These are phyloP conservation scores for Kernera saxatilis DNA, from an alignment of 345 rosid species.

Conservation along the genomic window DNA sequence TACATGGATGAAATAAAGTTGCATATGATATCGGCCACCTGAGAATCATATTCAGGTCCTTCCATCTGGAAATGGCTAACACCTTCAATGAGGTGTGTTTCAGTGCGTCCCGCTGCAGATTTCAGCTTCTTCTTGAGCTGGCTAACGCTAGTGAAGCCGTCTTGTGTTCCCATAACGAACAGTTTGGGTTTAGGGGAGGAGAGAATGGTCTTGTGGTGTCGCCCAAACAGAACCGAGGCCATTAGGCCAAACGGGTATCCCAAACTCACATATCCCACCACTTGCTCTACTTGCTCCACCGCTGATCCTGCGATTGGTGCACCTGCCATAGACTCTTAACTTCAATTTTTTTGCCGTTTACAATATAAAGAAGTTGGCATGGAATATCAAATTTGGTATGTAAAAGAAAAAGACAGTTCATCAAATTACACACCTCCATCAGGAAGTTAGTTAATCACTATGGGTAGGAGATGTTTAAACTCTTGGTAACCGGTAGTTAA, in stretches of 20 bases:
- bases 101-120: conserved; percentile 56
- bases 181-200: conserved; percentile 77
- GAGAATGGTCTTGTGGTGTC: conserved; percentile 78
- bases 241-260: conserved; percentile 87
- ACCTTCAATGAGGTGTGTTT: conserved; percentile 77
- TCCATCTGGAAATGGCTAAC: conserved; percentile 94
- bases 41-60: conserved; percentile 76
- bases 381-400: neutral
- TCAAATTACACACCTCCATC: no score
- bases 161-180: conserved; percentile 90
- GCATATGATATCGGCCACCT: conserved; percentile 61
- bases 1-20: conserved; percentile 56
- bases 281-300: conserved; percentile 65
- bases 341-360: neutral
- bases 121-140: conserved; percentile 82
- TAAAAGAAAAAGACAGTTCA: no score
- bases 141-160: conserved; percentile 82
- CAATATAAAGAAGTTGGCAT: neutral
- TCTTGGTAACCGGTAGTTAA: neutral
- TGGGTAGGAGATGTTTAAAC: no score
- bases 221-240: conserved; percentile 79
- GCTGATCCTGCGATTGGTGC: conserved; percentile 97
- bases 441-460: no score
- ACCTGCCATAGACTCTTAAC: conserved; percentile 42
- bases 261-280: conserved; percentile 72